Conservation (phyloP, 1,139 yeast genomes). For the Nakaseomyces uthaithaninus region DNA sequence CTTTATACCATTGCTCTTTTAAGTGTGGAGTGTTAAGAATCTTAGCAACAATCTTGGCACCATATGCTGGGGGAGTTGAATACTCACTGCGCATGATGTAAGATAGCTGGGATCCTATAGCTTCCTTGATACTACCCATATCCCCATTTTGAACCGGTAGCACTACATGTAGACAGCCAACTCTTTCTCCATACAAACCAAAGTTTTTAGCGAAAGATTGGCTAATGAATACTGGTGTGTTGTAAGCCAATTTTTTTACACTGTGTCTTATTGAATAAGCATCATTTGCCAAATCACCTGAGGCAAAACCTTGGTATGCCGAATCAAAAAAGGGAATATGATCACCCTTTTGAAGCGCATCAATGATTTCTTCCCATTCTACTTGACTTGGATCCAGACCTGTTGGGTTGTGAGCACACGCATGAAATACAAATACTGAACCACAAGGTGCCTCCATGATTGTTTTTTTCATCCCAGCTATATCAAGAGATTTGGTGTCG, state of each 20-base stretch:
- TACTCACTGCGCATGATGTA: slow-evolving; percentile 74
- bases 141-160: slow-evolving; percentile 34
- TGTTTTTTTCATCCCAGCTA: slow-evolving; percentile 59
- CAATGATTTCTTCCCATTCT: slow-evolving; percentile 72
- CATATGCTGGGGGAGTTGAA: slow-evolving; percentile 94
- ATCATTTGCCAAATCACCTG: slow-evolving; percentile 77
- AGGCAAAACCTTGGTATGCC: slow-evolving; percentile 96
- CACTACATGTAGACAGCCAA: slow-evolving; percentile 80
- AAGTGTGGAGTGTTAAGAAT: slow-evolving; percentile 60
- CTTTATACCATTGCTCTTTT: slow-evolving; percentile 74
- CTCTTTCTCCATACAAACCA: slow-evolving; percentile 98
- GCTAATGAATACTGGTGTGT: slow-evolving; percentile 57
- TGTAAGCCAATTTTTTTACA: slow-evolving; percentile 40
- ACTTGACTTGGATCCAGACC: slow-evolving; percentile 87
- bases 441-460: slow-evolving; percentile 67
- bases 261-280: slow-evolving; percentile 85
- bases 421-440: slow-evolving; percentile 77
- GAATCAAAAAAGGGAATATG: slow-evolving; percentile 87
- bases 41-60: slow-evolving; percentile 83
- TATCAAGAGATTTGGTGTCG: slow-evolving; percentile 52
- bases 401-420: slow-evolving; percentile 98
- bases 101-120: slow-evolving; percentile 68
- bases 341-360: slow-evolving; percentile 49
- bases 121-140: slow-evolving; percentile 36
- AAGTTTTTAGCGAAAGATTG: slow-evolving; percentile 98